Evolutionary conservation across 2,329 filamentous ascomycete species (phyloP), one percentile per base, ranked within the genome.

Genomic region (Pseudomassariella vexata): DNA sequence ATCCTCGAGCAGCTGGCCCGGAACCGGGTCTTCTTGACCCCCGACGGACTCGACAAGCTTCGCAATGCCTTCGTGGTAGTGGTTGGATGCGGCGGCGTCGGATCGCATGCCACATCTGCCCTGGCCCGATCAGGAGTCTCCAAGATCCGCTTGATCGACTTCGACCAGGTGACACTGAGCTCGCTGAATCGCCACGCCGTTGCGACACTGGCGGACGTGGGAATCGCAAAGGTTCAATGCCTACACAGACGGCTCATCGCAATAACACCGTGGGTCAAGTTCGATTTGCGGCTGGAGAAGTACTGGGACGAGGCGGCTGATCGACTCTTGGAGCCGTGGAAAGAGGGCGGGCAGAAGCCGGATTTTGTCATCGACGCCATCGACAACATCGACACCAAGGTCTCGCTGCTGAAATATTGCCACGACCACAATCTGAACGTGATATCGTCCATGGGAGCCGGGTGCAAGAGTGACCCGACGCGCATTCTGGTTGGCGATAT

Each of bases 381-480:
- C 45, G 92, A 98, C 59, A 96, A 98, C 53, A 96, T 98, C 41
- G 86, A 95, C 31, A 94, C 87, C 33, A 98, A 98, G 63, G 90
- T 98, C 3, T 83, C 82, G 12, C 65, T 98, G 34, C 68, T 98
- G 24, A 80, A 87, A 49, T 94, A 94, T 62, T 98, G 92, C 61
- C 72, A 89, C 53, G 74, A 79, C 39, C 73, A 87, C 52, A 68
- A 72, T 2, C 66, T 96, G 17, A 82, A 79, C 1, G 87, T 98
- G 18, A 89, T 98, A 40, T 92, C 87, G 11, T 85, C 87, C 19
- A 96, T 96, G 89, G 92, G 92, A 1, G 92, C 92, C 1, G 92
- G 88, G 1, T 95, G 87, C 61, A 98, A 96, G 66, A 90, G 85
- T 27, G 78, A 82, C 28, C 78, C 77, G 1, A 96, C 89, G 0